Evolutionary conservation across 208 protist genomes (phyloP).

Genomic region (Leishmania turanica): DNA sequence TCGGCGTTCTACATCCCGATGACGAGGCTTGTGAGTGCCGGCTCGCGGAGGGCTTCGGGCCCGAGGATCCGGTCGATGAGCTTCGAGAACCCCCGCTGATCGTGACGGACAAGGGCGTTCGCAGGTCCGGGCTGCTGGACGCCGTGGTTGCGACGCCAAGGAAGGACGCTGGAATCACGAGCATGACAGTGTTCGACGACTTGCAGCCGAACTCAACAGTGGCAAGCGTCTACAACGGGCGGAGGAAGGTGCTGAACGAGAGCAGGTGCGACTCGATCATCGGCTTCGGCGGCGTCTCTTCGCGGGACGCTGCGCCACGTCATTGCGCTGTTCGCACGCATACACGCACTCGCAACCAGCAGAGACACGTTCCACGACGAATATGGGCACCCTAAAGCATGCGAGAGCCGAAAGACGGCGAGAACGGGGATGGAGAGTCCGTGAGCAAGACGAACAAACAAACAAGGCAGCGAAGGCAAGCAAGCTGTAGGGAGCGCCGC

Average conservation of each 20-base stretch:
- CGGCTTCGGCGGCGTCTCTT: too few relatives aligned
- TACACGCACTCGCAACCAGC: too few relatives aligned
- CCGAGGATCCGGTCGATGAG: constrained; percentile 58
- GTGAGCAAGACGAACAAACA: too few relatives aligned
- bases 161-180: constrained; percentile 52
- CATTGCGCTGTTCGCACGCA: too few relatives aligned
- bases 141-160: constrained; percentile 49
- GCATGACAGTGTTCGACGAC: constrained; percentile 55
- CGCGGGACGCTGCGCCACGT: too few relatives aligned
- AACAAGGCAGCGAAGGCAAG: too few relatives aligned
- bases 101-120: constrained; percentile 72
- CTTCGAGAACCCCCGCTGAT: constrained; percentile 68
- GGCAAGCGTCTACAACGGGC: constrained; percentile 54
- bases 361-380: too few relatives aligned
- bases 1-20: constrained; percentile 65
- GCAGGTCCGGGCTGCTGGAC: constrained; percentile 57
- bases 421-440: too few relatives aligned
- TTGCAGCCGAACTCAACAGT: constrained; percentile 73
- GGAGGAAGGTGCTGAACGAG: constrained; percentile 46
- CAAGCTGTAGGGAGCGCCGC: too few relatives aligned
- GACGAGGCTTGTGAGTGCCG: constrained; percentile 56
- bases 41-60: constrained; percentile 45
- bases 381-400: too few relatives aligned
- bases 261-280: too few relatives aligned
- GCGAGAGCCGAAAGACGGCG: too few relatives aligned